Percentiles rank a stretch among this genome's conserved stretches.
Conservation (phyloP, 345 rosid genomes). For the Orychophragmus violaceus region DNA sequence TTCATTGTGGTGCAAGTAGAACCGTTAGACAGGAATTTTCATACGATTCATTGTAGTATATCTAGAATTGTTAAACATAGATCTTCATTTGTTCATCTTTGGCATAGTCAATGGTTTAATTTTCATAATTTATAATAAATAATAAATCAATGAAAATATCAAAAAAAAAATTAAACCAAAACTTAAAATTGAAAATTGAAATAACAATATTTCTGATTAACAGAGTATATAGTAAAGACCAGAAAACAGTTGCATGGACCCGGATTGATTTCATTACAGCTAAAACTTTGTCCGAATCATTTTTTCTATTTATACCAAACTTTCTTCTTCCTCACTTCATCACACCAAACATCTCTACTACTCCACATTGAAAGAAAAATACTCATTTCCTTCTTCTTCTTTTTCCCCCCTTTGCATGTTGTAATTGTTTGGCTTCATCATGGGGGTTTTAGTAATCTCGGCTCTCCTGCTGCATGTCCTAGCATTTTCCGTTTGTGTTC, state of each 20-base stretch:
- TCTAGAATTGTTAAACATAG: too few species aligned
- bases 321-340: constrained; percentile 18
- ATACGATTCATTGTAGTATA: too few species aligned
- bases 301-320: constrained; percentile 19
- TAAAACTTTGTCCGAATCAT: constrained; percentile 16
- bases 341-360: background rate
- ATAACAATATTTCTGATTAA: background rate
- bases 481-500: constrained; percentile 14
- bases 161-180: too few species aligned
- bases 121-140: too few species aligned
- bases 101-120: too few species aligned
- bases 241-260: constrained; percentile 26
- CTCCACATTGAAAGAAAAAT: constrained; percentile 8
- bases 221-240: constrained; percentile 2
- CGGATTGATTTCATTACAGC: constrained; percentile 27
- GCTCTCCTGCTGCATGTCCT: constrained; percentile 14
- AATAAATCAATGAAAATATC: too few species aligned
- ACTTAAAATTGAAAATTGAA: background rate
- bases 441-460: constrained; percentile 17
- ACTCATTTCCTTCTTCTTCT: background rate
- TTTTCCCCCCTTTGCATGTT: constrained; percentile 6
- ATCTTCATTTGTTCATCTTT: too few species aligned
- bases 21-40: too few species aligned
- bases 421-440: constrained; percentile 10
- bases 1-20: too few species aligned